These are phyloP conservation scores for Chalaropsis ovoidea DNA, from an alignment of 2,329 filamentous ascomycete species.

Conservation along the genomic window DNA sequence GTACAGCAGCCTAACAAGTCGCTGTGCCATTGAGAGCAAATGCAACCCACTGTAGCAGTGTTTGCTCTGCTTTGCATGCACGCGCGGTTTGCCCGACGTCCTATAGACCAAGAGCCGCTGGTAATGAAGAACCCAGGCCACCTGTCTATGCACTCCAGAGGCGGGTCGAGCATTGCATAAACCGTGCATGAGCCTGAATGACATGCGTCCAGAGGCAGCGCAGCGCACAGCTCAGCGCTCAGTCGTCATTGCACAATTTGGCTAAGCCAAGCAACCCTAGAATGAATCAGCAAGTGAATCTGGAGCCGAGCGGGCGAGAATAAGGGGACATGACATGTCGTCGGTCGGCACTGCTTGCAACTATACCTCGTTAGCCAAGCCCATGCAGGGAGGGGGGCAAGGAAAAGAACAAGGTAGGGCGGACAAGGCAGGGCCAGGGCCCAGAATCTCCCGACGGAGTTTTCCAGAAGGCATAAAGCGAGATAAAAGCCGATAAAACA, in stretches of 20 bases:
- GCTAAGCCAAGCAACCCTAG: neutral
- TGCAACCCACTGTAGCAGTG: neutral
- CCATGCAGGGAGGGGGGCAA: neutral
- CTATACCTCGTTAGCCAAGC: neutral
- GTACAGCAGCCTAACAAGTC: neutral
- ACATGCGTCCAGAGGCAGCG: neutral
- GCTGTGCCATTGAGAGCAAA: neutral
- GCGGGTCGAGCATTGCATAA: neutral
- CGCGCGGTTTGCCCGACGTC: neutral
- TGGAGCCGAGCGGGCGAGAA: neutral
- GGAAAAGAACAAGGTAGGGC: neutral
- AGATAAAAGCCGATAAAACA: slow-evolving; percentile 14
- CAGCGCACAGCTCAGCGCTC: no score
- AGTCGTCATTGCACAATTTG: neutral
- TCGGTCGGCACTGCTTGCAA: neutral
- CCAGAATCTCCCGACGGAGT: neutral
- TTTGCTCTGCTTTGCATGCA: neutral
- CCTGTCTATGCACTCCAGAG: neutral
- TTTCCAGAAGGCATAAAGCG: slow-evolving; percentile 15
- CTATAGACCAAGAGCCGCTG: neutral
- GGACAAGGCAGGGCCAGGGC: neutral
- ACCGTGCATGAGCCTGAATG: slow-evolving; percentile 1
- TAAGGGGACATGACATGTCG: neutral
- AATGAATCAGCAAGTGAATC: neutral
- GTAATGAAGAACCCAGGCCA: no score